A percentile compares a stretch with the other conserved stretches of the same genome.
Conservation (phyloP, 1,139 yeast species). For the Suhomyces terraborum region DNA sequence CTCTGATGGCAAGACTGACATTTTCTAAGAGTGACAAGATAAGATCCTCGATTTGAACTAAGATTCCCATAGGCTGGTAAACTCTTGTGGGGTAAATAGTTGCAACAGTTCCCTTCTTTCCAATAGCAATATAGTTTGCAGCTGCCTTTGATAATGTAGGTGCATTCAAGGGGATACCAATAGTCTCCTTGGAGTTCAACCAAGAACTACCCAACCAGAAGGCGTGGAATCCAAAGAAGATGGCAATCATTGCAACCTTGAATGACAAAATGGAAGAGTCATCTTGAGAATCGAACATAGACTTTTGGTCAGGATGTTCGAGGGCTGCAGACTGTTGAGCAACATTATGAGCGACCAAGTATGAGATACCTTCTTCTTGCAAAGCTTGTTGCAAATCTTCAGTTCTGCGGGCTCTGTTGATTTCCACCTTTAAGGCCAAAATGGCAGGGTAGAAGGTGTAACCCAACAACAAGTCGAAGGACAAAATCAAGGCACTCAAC, state of each 20-base stretch:
- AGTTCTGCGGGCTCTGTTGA: slow-evolving; percentile 83
- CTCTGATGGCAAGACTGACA: slow-evolving; percentile 75
- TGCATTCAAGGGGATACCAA: slow-evolving; percentile 35
- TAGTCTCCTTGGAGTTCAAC: slow-evolving; percentile 45
- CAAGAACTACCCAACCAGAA: slow-evolving; percentile 76
- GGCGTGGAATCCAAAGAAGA: slow-evolving; percentile 71
- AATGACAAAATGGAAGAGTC: slow-evolving; percentile 54
- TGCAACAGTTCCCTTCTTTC: slow-evolving; percentile 56
- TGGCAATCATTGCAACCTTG: slow-evolving; percentile 66
- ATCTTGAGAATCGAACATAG: slow-evolving; percentile 27
- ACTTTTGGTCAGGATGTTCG: slow-evolving; percentile 38
- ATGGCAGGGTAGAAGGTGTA: slow-evolving; percentile 86
- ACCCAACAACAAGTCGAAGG: slow-evolving; percentile 72
- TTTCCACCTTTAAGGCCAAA: slow-evolving; percentile 86
- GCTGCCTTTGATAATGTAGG: slow-evolving; percentile 41
- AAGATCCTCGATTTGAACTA: slow-evolving; percentile 68
- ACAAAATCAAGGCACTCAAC: slow-evolving; percentile 69
- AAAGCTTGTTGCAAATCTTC: slow-evolving; percentile 77
- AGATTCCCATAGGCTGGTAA: slow-evolving; percentile 67
- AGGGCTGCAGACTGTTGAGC: slow-evolving; percentile 62
- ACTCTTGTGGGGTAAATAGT: slow-evolving; percentile 67
- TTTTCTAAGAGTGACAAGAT: slow-evolving; percentile 54
- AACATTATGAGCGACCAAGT: slow-evolving; percentile 60
- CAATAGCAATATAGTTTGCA: slow-evolving; percentile 45
- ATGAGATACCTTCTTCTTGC: slow-evolving; percentile 91